Base-by-base conservation (phyloP, 192 early-diverging fungal genomes). In the Mortierella antarctica region DNA sequence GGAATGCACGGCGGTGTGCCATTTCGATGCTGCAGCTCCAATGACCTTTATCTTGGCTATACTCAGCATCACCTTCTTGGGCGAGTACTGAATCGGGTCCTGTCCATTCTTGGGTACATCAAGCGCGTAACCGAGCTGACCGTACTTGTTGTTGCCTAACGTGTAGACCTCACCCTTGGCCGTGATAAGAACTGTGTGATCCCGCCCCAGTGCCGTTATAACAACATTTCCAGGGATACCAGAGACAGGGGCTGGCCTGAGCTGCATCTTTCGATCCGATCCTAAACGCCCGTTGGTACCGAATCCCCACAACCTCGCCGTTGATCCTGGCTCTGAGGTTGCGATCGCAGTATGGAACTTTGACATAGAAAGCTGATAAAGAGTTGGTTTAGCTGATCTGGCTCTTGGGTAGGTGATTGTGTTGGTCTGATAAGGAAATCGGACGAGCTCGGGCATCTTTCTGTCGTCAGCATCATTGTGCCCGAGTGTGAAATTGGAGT, bases 231-330 rank as follows among this genome's bases (percentile, higher is more conserved):
- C 83, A 31, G 83, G 62, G 3, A 92, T 63, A 5, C 87, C 87
- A 3, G 51, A 40, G 0, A 93, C 82, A 0, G 86, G 64, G 5
- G 75, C 81, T 4, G 88, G 89, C 17, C 63, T 41, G n/a, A 92
- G 65, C 47, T 87, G 84, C 48, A 93, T 91, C 31, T 91, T 90
- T 41, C 86, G 84, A 52, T 90, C 90, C 14, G 85, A 83, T 9
- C 93, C 93, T 15, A 95, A 76, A 51, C 93, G 66, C 8, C 92
- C 93, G 8, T 89, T 90, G 6, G 82, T 58, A 14, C 93, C 93
- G 77, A 92, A 93, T 0, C 93, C 93, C 79, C 91, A 88, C 5
- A 88, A 20, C 17, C 83, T 71, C 23, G 82, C 62, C 31, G 84
- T 86, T 56, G 78, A 84, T 39, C 88, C 57, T 18, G 71, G 54